Percentiles rank a stretch among this genome's conserved stretches.
Evolutionary conservation across 495 filamentous ascomycete genomes (phyloP).

Genomic region (Neurospora sp.): DNA sequence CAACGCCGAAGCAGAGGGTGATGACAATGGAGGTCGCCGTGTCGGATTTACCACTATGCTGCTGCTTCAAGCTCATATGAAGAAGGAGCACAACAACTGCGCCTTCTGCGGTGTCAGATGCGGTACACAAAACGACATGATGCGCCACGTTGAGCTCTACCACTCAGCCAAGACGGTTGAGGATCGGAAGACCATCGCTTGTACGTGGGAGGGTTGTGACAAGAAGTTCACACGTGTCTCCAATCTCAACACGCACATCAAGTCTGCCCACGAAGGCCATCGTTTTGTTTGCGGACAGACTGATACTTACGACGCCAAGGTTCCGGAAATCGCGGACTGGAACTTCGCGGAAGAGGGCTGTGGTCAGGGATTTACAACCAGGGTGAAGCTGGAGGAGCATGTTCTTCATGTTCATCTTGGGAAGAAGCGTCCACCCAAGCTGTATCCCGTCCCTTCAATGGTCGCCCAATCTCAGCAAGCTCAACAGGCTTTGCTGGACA

Average conservation of each 20-base stretch:
- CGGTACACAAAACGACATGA: conserved; percentile 48
- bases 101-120: conserved; percentile 57
- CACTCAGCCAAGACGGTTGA: conserved; percentile 53
- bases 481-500: conserved; percentile 35
- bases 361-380: conserved; percentile 55
- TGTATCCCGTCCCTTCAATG: conserved; percentile 21
- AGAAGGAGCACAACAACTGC: conserved; percentile 61
- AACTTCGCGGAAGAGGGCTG: conserved; percentile 52
- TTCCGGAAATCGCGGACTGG: conserved; percentile 48
- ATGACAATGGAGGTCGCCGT: conserved; percentile 15
- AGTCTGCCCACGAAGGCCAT: conserved; percentile 59
- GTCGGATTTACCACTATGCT: conserved; percentile 61
- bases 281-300: conserved; percentile 64
- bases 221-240: conserved; percentile 66
- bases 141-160: conserved; percentile 57
- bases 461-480: neutral
- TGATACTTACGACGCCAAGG: conserved; percentile 44
- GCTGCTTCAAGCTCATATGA: conserved; percentile 61
- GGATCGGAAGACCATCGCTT: conserved; percentile 52
- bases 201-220: conserved; percentile 53
- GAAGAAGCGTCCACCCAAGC: conserved; percentile 32
- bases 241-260: conserved; percentile 71
- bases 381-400: conserved; percentile 70
- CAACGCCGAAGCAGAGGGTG: conserved; percentile 14
- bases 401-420: conserved; percentile 66